Conservation (phyloP, 129 eudicot species). For the Saussurea involucrata region DNA sequence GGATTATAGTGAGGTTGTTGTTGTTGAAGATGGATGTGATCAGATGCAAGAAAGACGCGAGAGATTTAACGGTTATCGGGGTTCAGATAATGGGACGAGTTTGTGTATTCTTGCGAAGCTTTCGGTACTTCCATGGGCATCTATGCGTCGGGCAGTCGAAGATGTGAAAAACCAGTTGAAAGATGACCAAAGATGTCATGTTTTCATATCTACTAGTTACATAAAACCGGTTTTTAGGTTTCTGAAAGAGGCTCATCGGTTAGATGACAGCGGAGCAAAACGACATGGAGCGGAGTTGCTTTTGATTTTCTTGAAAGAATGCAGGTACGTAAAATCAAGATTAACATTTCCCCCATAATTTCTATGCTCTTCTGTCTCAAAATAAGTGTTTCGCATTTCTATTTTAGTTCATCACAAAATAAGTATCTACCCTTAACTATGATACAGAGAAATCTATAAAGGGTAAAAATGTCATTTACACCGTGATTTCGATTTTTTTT, state of each 20-base stretch:
- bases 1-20: constrained; percentile 2
- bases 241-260: constrained; percentile 31
- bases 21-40: constrained; percentile 1
- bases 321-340: constrained; percentile 36
- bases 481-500: too few species aligned
- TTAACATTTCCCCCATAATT: neutral
- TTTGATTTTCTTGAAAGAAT: constrained; percentile 35
- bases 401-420: neutral
- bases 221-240: constrained; percentile 27
- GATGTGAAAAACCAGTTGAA: constrained; percentile 26
- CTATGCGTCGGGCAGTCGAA: constrained; percentile 29
- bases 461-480: neutral
- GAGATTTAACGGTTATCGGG: neutral
- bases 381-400: neutral
- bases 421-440: too few species aligned
- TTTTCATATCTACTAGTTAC: constrained; percentile 24
- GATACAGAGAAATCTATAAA: too few species aligned
- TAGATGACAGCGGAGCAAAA: constrained; percentile 31
- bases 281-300: constrained; percentile 35
- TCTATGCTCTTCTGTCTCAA: neutral
- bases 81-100: constrained; percentile 10
- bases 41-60: constrained; percentile 4
- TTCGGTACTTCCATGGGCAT: constrained; percentile 32
- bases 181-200: constrained; percentile 12
- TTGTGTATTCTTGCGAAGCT: constrained; percentile 31